A percentile compares a stretch with the other conserved stretches of the same genome.
Conservation (phyloP, 352 stramenopile genomes). For the Globisporangium yorkense region DNA sequence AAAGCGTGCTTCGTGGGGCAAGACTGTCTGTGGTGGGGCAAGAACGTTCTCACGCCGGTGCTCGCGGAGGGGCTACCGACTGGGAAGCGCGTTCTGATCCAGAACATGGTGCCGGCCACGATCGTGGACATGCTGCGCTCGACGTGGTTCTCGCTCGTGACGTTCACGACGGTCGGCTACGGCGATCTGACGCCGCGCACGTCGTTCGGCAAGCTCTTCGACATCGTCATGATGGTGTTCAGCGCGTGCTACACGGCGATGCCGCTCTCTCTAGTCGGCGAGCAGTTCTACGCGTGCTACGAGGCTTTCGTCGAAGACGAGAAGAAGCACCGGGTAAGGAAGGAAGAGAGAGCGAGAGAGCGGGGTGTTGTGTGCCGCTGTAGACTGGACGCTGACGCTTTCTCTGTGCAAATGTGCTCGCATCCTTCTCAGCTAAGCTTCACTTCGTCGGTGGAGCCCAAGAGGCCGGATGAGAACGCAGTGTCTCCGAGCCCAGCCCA, state of each 20-base stretch:
- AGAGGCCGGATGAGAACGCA: neutral
- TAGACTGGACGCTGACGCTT: neutral
- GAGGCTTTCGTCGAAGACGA: conserved; percentile 34
- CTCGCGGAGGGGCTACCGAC: conserved; percentile 17
- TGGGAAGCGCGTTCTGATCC: conserved; percentile 33
- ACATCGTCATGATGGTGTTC: conserved; percentile 45
- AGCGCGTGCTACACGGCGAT: conserved; percentile 56
- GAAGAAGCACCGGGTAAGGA: conserved; percentile 17
- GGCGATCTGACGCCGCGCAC: conserved; percentile 37
- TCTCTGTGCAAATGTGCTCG: neutral
- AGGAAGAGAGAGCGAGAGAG: neutral
- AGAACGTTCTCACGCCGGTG: conserved; percentile 32
- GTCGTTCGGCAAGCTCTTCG: conserved; percentile 33
- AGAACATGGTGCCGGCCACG: conserved; percentile 24
- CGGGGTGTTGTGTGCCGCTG: neutral
- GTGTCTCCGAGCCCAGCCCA: neutral
- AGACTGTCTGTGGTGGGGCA: conserved; percentile 30
- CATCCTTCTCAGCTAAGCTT: neutral
- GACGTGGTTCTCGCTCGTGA: conserved; percentile 43
- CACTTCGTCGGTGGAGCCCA: conserved; percentile 5
- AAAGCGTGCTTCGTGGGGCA: conserved; percentile 29
- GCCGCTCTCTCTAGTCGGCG: conserved; percentile 49
- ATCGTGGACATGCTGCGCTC: conserved; percentile 43
- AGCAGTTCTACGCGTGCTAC: conserved; percentile 61
- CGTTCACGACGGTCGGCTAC: conserved; percentile 48